phyloP scores from a whole-genome alignment of 2,329 filamentous ascomycete genomes.

The Leptographium lundbergii region DNA sequence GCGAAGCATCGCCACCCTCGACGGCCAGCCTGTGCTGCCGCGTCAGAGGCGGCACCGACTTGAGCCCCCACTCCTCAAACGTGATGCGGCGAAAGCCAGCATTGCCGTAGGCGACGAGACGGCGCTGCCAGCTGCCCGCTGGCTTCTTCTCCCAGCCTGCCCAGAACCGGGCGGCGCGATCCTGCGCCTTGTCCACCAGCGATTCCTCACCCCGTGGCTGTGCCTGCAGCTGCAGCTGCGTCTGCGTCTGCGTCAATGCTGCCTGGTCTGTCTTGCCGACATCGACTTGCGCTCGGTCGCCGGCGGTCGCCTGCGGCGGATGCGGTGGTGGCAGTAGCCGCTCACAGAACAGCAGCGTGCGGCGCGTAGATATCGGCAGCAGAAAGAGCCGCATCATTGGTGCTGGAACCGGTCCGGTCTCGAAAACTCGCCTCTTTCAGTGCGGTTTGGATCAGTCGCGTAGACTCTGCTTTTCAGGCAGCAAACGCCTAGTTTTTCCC shows the following conservation, averaged over 20 bases:
- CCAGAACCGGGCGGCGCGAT: slow-evolving; percentile 67
- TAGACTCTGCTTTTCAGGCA: neutral
- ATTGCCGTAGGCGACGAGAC: slow-evolving; percentile 78
- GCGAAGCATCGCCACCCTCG: slow-evolving; percentile 28
- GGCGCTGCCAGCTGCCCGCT: slow-evolving; percentile 68
- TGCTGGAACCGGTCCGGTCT: neutral
- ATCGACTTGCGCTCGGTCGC: neutral
- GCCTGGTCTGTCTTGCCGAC: neutral
- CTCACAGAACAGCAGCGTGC: slow-evolving; percentile 87
- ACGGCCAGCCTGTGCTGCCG: slow-evolving; percentile 45
- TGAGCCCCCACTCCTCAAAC: slow-evolving; percentile 95
- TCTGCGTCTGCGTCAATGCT: neutral
- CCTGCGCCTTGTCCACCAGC: slow-evolving; percentile 55
- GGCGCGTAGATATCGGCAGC: slow-evolving; percentile 80
- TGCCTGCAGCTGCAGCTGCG: neutral
- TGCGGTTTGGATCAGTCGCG: neutral
- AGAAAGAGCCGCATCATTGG: slow-evolving; percentile 76
- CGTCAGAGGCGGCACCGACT: slow-evolving; percentile 78
- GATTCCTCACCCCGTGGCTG: slow-evolving; percentile 36
- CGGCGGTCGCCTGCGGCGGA: neutral
- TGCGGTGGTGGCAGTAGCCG: slow-evolving; percentile 30
- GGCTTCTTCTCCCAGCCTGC: slow-evolving; percentile 76
- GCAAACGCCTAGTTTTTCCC: neutral
- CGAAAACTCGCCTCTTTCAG: neutral
- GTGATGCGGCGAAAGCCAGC: slow-evolving; percentile 74